Conservation (phyloP, 2,329 filamentous ascomycete genomes). For the Fusarium metavorans region DNA sequence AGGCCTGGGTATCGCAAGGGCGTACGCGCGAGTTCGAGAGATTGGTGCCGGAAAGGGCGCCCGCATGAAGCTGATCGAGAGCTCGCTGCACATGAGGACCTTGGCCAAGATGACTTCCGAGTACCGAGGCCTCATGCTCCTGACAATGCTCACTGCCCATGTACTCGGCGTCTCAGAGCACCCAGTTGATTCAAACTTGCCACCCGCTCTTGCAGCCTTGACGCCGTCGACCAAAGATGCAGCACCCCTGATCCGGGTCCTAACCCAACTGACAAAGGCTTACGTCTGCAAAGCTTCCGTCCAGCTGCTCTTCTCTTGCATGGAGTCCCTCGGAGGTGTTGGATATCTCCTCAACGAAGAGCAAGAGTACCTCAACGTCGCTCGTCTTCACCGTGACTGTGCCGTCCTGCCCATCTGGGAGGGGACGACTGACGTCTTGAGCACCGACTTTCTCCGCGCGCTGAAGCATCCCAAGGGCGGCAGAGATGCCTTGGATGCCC, state of each 20-base stretch:
- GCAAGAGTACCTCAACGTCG: constrained; percentile 74
- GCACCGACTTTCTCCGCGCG: constrained; percentile 61
- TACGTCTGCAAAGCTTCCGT: constrained; percentile 65
- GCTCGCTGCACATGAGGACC: constrained; percentile 68
- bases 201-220: constrained; percentile 44
- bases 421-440: constrained; percentile 78
- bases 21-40: constrained; percentile 68
- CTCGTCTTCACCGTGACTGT: constrained; percentile 74
- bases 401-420: constrained; percentile 77
- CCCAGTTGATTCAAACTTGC: constrained; percentile 6
- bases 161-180: constrained; percentile 68
- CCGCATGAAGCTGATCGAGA: constrained; percentile 62
- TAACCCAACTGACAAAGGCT: constrained; percentile 72
- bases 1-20: constrained; percentile 67
- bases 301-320: constrained; percentile 65
- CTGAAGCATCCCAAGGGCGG: constrained; percentile 59
- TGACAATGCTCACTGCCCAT: constrained; percentile 65
- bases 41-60: constrained; percentile 59
- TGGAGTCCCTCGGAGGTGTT: constrained; percentile 75
- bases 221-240: constrained; percentile 51
- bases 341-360: constrained; percentile 75
- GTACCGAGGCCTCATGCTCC: constrained; percentile 68
- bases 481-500: constrained; percentile 53
- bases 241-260: constrained; percentile 63
- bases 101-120: constrained; percentile 67